Percentiles rank a stretch among this genome's conserved stretches.
Conservation (phyloP, 2,329 filamentous ascomycete species). For the Diaporthe sp. region DNA sequence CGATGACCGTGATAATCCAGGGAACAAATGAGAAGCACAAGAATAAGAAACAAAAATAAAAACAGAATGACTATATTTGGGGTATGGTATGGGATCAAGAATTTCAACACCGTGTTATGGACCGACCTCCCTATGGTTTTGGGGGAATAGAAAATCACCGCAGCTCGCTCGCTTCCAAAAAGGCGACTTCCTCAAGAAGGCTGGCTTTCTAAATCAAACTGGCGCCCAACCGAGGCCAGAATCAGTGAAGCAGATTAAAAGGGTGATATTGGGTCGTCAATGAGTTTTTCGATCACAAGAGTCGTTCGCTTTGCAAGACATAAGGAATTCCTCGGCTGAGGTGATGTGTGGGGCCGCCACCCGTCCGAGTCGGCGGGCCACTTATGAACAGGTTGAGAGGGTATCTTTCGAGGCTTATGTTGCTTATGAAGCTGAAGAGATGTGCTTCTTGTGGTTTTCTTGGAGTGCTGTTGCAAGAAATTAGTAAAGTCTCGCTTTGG, state of each 20-base stretch:
- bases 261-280: slow-evolving; percentile 37
- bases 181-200: slow-evolving; percentile 31
- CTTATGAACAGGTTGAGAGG: slow-evolving; percentile 9
- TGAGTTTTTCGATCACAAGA: slow-evolving; percentile 29
- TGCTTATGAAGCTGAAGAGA: slow-evolving; percentile 49
- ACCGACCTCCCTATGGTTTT: slow-evolving; percentile 25
- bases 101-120: slow-evolving; percentile 28
- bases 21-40: slow-evolving; percentile 38
- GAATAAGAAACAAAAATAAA: slow-evolving; percentile 9
- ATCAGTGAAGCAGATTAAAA: slow-evolving; percentile 37
- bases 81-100: slow-evolving; percentile 26
- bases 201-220: slow-evolving; percentile 34
- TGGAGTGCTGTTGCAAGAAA: slow-evolving; percentile 54
- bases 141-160: slow-evolving; percentile 13
- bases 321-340: slow-evolving; percentile 38
- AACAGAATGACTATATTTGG: slow-evolving; percentile 27
- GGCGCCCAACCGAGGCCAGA: slow-evolving; percentile 22
- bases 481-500: slow-evolving; percentile 45
- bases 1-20: slow-evolving; percentile 11
- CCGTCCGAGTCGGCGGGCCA: slow-evolving; percentile 1
- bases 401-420: slow-evolving; percentile 13
- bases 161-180: slow-evolving; percentile 25
- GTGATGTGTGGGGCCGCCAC: slow-evolving; percentile 22
- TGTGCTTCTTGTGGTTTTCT: slow-evolving; percentile 56
- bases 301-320: slow-evolving; percentile 39